Conservation (phyloP, 2,329 filamentous ascomycete genomes). For the Talaromyces sp. region DNA sequence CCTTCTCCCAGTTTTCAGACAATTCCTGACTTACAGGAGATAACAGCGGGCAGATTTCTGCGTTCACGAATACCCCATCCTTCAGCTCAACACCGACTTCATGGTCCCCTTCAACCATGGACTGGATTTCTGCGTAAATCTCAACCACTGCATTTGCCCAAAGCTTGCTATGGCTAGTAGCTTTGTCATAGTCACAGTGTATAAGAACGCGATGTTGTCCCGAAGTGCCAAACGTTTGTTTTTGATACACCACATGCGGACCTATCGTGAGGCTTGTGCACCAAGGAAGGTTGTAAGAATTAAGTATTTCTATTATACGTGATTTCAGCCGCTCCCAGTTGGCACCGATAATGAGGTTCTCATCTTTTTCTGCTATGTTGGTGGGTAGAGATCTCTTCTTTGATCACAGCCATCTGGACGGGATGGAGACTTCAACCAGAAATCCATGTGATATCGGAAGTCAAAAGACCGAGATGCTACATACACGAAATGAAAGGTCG, state of each 20-base stretch:
- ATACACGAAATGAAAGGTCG: too few relatives aligned
- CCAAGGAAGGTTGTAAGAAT: neutral
- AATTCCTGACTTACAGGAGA: neutral
- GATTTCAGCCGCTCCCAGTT: neutral
- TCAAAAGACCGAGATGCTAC: too few relatives aligned
- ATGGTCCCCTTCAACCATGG: neutral
- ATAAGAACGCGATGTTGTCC: neutral
- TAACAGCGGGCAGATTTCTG: neutral
- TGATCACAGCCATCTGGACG: too few relatives aligned
- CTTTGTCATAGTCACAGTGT: constrained; percentile 1
- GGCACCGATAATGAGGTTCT: neutral
- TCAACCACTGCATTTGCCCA: neutral
- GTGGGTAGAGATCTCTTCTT: too few relatives aligned
- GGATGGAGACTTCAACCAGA: too few relatives aligned
- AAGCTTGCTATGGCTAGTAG: neutral
- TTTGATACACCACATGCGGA: neutral
- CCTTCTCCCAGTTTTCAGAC: constrained; percentile 1
- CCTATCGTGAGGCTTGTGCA: neutral
- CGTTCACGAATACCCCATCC: neutral
- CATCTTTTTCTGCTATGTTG: neutral
- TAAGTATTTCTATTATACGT: neutral
- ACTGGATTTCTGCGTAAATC: neutral
- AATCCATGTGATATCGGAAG: too few relatives aligned
- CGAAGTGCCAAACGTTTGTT: neutral
- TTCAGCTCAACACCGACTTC: constrained; percentile 1